Evolutionary conservation across 1,284 basidiomycete species (phyloP), one percentile per base, ranked within the genome.

Genomic region (Boletellus sp.): DNA sequence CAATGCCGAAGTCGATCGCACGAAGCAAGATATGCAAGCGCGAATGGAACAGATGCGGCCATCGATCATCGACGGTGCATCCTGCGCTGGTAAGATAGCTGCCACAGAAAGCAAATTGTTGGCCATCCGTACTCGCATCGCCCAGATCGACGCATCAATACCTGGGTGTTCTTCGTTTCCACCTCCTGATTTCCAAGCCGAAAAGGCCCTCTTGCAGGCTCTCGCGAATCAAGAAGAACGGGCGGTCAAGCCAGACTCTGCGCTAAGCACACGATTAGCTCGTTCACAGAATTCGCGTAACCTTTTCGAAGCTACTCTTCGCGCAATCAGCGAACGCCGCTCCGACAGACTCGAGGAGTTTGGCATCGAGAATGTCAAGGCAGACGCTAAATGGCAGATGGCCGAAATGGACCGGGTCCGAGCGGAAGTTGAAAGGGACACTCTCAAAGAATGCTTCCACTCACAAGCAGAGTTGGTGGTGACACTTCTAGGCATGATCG

Each of bases 271-370:
- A 30, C 79, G 82, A 35, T 65, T 91, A 16, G 78, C 81, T 56
- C 79, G 81, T 8, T 85, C 90, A 8, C 76, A 75, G 45, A 91
- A 91, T 59, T 83, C 89, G 11, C 77, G 75, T 41, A 82, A 82
- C 27, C 87, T 93, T 72, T 88, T 95, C 58, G 84, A 91, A 23
- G 87, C 86, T 8, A 84, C 87, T 25, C 77, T 96, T 54, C 81
- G 85, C 21, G 88, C 87, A 10, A 81, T 87, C 23, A 83, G 84
- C 40, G 86, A 92, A 60, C 76, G 90, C 39, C 80, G 78, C 45
- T 88, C 87, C 17, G 87, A 91, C 52, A 82, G 83, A 55, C 71
- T 93, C 36, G 91, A 94, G 55, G 82, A 86, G n/a, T 64, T 79
- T 21, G 79, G 78, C 51, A 65, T 82, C 14, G 84, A 87, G 47